Percentiles rank a stretch among this genome's conserved stretches.
Conservation (phyloP, 768 basidiomycete species). For the Bullera alba region DNA sequence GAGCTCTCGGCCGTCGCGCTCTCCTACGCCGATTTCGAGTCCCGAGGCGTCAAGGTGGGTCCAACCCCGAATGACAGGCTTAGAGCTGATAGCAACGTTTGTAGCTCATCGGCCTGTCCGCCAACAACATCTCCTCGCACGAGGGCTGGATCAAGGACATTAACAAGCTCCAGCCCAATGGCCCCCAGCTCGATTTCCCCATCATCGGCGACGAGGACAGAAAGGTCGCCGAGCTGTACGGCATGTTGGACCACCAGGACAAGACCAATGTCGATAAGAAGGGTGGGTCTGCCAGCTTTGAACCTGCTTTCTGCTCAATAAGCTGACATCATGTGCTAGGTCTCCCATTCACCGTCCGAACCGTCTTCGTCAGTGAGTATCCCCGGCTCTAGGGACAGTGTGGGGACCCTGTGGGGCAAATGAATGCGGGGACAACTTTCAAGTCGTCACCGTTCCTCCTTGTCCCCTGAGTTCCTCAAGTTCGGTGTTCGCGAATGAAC, state of each 20-base stretch:
- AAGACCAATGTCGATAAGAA: conserved; percentile 59
- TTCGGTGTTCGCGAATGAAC: not conserved
- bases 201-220: conserved; percentile 93
- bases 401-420: not conserved
- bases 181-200: conserved; percentile 78
- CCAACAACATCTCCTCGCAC: conserved; percentile 81
- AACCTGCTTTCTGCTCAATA: conserved; percentile 33
- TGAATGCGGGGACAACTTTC: too few species aligned
- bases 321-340: conserved; percentile 72
- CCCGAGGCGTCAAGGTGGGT: conserved; percentile 76
- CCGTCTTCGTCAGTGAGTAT: conserved; percentile 74
- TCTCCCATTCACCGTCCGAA: conserved; percentile 94
- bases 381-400: too few species aligned
- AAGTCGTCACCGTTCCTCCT: too few species aligned
- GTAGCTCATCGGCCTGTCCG: conserved; percentile 60
- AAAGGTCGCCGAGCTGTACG: conserved; percentile 71
- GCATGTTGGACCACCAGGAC: conserved; percentile 96
- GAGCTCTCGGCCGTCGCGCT: conserved; percentile 94
- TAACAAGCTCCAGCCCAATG: conserved; percentile 53
- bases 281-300: conserved; percentile 13
- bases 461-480: too few species aligned
- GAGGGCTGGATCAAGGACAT: conserved; percentile 72
- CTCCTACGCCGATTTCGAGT: conserved; percentile 71
- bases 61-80: conserved; percentile 47
- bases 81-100: not conserved